A percentile compares a stretch with the other conserved stretches of the same genome.
Evolutionary conservation across 2,329 filamentous ascomycete genomes (phyloP).

Genomic region (Fusarium falciforme): DNA sequence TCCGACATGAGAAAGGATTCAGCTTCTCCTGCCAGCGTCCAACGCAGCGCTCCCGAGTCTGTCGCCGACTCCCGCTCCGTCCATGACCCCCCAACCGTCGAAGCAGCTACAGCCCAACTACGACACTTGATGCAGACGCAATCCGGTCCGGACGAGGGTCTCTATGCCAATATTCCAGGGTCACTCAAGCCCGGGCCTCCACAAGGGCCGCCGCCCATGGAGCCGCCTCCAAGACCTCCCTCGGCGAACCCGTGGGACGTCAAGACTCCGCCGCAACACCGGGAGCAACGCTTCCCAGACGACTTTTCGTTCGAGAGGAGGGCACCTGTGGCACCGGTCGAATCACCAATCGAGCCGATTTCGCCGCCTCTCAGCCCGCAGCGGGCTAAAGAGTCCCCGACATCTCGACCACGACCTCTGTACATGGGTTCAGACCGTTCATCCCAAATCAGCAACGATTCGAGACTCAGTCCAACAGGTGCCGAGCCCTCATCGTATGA

Average conservation of each 20-base stretch:
- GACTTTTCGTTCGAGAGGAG: conserved; percentile 42
- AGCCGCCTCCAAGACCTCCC: conserved; percentile 50
- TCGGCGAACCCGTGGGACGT: conserved; percentile 58
- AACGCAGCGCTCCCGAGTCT: conserved; percentile 19
- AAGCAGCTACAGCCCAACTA: conserved; percentile 46
- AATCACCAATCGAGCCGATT: conserved; percentile 37
- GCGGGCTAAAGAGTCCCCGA: conserved; percentile 7
- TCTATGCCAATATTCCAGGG: conserved; percentile 29
- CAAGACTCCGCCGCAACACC: conserved; percentile 34
- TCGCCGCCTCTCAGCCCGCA: conserved; percentile 41
- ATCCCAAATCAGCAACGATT: conserved; percentile 39
- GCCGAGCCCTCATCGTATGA: conserved; percentile 34
- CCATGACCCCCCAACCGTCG: conserved; percentile 39
- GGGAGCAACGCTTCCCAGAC: conserved; percentile 34
- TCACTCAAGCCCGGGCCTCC: conserved; percentile 14
- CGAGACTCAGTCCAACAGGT: conserved; percentile 35
- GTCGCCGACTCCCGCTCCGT: conserved; percentile 18
- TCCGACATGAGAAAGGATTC: conserved; percentile 21
- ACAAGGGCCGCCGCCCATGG: conserved; percentile 31
- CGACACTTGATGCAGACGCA: conserved; percentile 43
- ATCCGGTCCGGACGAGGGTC: conserved; percentile 42
- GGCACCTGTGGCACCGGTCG: conserved; percentile 36
- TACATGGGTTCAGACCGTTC: conserved; percentile 33
- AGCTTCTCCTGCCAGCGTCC: background rate
- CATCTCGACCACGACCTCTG: conserved; percentile 33